Conservation (phyloP, 225 moss, liverwort and hornwort species). For the Marchantia polymorpha region DNA sequence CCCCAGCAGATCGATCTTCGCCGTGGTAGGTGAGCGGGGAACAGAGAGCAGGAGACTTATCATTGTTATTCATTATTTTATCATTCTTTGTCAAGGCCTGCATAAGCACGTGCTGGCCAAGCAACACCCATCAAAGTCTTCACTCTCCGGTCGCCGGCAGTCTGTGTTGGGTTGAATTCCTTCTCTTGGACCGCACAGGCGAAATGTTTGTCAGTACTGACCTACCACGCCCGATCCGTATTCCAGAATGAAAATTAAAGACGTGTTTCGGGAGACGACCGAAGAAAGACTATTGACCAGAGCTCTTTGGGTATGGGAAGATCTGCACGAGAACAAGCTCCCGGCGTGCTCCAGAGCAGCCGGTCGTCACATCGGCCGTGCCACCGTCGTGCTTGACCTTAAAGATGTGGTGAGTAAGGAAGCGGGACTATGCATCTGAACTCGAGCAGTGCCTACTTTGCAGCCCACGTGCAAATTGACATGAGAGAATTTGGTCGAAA, state of each 20-base stretch:
- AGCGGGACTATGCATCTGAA: neutral
- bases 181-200: too few species aligned
- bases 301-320: constrained; percentile 50
- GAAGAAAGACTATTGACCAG: constrained; percentile 44
- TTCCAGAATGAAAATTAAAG: constrained; percentile 40
- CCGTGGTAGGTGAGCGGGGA: neutral
- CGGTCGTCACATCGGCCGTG: constrained; percentile 42
- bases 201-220: neutral
- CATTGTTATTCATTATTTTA: too few species aligned
- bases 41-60: neutral
- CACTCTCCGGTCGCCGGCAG: too few species aligned
- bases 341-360: constrained; percentile 45
- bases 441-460: neutral
- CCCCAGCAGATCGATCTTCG: neutral
- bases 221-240: neutral
- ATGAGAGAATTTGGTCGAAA: neutral
- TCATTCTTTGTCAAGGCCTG: too few species aligned
- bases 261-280: constrained; percentile 43
- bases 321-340: constrained; percentile 48
- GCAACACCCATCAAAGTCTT: too few species aligned
- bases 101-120: too few species aligned
- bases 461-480: neutral
- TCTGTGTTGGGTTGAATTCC: too few species aligned
- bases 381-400: constrained; percentile 41
- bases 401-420: constrained; percentile 41